Evolutionary conservation across 1,284 basidiomycete genomes (phyloP).

Genomic region (Ceratobasidium sp.): DNA sequence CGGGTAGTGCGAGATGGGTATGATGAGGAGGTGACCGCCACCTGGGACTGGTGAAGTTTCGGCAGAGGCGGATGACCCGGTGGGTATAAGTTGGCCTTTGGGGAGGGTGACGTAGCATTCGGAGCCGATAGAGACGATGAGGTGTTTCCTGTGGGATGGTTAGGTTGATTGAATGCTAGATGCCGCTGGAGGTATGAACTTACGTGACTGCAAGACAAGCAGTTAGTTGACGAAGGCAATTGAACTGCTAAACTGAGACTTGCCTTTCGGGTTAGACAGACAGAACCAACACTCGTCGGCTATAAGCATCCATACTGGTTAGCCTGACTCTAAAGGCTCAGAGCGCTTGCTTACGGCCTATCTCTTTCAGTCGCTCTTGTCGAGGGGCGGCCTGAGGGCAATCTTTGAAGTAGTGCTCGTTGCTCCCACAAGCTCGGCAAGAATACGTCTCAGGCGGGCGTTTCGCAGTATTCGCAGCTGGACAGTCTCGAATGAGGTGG

Average conservation of each 20-base stretch:
- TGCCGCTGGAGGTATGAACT: not conserved
- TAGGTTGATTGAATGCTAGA: not conserved
- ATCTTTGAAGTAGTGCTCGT: conserved; percentile 86
- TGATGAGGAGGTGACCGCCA: conserved; percentile 92
- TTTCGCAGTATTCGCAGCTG: conserved; percentile 84
- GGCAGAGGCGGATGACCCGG: conserved; percentile 64
- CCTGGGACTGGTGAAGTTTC: conserved; percentile 78
- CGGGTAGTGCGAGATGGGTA: conserved; percentile 81
- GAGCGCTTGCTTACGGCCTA: conserved; percentile 71
- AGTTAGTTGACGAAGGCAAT: not conserved
- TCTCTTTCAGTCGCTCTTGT: conserved; percentile 79
- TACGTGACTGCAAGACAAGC: conserved; percentile 32
- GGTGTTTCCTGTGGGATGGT: conserved; percentile 77
- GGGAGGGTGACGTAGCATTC: conserved; percentile 95
- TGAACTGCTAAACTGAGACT: conserved; percentile 53
- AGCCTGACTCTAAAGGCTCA: conserved; percentile 47
- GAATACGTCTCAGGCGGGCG: conserved; percentile 82
- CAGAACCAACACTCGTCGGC: conserved; percentile 97
- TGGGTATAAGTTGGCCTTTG: conserved; percentile 92
- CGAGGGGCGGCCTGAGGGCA: conserved; percentile 76
- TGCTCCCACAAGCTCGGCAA: conserved; percentile 89
- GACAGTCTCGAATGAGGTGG: conserved; percentile 89
- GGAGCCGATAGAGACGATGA: conserved; percentile 91
- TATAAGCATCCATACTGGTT: conserved; percentile 55
- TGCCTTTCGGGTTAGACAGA: conserved; percentile 91